These are phyloP conservation scores for Mortierella sp. DNA, from an alignment of 371 early-diverging fungal species.

Conservation along the genomic window DNA sequence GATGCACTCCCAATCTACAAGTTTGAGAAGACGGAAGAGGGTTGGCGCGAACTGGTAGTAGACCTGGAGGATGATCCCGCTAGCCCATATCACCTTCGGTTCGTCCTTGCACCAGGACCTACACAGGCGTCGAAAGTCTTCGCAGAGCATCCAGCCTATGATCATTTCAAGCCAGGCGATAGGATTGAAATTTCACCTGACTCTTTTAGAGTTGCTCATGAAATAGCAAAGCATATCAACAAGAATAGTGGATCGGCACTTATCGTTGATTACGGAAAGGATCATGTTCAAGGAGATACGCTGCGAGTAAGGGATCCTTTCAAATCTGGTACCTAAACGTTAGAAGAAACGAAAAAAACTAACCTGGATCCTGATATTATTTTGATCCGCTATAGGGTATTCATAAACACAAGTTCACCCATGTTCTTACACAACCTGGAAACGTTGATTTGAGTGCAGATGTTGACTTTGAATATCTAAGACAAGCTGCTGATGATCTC, in stretches of 20 bases:
- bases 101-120: conserved; percentile 76
- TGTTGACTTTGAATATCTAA: conserved; percentile 90
- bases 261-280: conserved; percentile 93
- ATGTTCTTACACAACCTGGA: conserved; percentile 86
- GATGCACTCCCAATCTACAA: conserved; percentile 95
- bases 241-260: conserved; percentile 81
- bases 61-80: conserved; percentile 78
- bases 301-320: conserved; percentile 73
- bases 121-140: conserved; percentile 76
- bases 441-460: conserved; percentile 92
- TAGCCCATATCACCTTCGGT: conserved; percentile 82
- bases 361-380: neutral
- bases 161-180: conserved; percentile 74
- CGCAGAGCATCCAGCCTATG: conserved; percentile 61
- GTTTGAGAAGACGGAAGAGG: conserved; percentile 81
- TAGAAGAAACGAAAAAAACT: neutral
- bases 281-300: conserved; percentile 81
- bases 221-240: conserved; percentile 75
- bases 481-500: conserved; percentile 66
- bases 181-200: conserved; percentile 91
- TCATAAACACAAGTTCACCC: conserved; percentile 82
- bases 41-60: conserved; percentile 93
- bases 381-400: conserved; percentile 77
- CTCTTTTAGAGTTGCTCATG: conserved; percentile 68
- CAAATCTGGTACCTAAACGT: neutral